Evolutionary conservation across 345 rosid genomes (phyloP).

Genomic region (Sisymbrium altissimum): DNA sequence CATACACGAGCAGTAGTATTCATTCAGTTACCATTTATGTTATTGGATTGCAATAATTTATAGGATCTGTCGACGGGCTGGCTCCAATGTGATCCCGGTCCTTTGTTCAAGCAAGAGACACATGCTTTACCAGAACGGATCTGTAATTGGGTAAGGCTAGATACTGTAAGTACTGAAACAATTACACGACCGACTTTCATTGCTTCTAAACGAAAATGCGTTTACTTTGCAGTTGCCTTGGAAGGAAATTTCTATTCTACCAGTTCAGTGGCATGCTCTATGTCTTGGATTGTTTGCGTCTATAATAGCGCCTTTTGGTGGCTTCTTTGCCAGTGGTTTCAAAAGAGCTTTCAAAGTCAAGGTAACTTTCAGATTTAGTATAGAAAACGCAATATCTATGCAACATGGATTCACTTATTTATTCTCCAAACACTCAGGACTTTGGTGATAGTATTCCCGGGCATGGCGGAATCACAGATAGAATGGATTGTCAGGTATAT

Average conservation of each 20-base stretch:
- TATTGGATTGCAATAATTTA: neutral
- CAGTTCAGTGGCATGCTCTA: slow-evolving; percentile 90
- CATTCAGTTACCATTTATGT: neutral
- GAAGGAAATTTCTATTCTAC: slow-evolving; percentile 69
- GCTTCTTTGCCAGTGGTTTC: slow-evolving; percentile 94
- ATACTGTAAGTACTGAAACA: neutral
- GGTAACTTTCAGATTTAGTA: slow-evolving; percentile 37
- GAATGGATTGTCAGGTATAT: slow-evolving; percentile 93
- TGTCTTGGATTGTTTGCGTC: slow-evolving; percentile 90
- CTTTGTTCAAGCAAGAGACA: slow-evolving; percentile 68
- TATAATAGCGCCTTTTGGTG: slow-evolving; percentile 96
- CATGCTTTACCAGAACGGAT: slow-evolving; percentile 55
- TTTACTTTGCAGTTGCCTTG: slow-evolving; percentile 59
- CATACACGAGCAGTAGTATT: neutral
- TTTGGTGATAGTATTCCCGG: slow-evolving; percentile 85
- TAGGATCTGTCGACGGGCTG: slow-evolving; percentile 89
- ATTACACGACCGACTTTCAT: neutral
- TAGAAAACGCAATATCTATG: neutral
- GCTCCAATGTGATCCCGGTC: slow-evolving; percentile 96
- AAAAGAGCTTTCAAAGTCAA: slow-evolving; percentile 94
- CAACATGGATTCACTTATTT: neutral
- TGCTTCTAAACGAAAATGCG: neutral
- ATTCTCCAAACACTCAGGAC: slow-evolving; percentile 23
- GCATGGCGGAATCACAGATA: slow-evolving; percentile 92
- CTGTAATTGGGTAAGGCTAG: slow-evolving; percentile 56